These are phyloP conservation scores for Eucalyptus victrix DNA, from an alignment of 345 rosid species.

Conservation along the genomic window DNA sequence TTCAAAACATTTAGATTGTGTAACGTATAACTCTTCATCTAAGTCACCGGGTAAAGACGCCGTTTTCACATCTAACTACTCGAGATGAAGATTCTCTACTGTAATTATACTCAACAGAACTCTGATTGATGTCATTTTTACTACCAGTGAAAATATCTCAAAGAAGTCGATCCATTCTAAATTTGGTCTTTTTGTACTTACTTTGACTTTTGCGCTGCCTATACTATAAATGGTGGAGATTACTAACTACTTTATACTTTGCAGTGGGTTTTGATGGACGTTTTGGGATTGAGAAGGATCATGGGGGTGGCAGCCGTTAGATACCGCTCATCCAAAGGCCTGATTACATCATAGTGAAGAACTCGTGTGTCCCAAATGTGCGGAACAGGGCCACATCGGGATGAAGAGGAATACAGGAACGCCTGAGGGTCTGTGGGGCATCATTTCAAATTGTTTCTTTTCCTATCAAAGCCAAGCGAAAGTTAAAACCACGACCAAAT, in stretches of 20 bases:
- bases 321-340: neutral
- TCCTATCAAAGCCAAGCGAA: neutral
- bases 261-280: neutral
- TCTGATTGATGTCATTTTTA: too few relatives aligned
- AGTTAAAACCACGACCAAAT: neutral
- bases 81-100: neutral
- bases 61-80: too few relatives aligned
- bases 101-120: fast-evolving
- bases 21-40: too few relatives aligned
- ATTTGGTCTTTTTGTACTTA: too few relatives aligned
- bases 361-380: neutral
- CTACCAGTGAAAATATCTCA: too few relatives aligned
- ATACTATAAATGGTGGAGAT: neutral
- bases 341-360: neutral
- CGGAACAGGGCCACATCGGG: neutral
- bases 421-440: neutral
- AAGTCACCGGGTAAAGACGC: too few relatives aligned
- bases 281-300: neutral
- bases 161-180: too few relatives aligned
- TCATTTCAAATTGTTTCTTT: too few relatives aligned
- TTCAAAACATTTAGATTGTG: too few relatives aligned
- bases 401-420: too few relatives aligned
- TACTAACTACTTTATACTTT: neutral
- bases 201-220: neutral
- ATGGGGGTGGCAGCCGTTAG: neutral